phyloP scores from a whole-genome alignment of 192 early-diverging fungal species.

The Fimicolochytrium jonesii region DNA sequence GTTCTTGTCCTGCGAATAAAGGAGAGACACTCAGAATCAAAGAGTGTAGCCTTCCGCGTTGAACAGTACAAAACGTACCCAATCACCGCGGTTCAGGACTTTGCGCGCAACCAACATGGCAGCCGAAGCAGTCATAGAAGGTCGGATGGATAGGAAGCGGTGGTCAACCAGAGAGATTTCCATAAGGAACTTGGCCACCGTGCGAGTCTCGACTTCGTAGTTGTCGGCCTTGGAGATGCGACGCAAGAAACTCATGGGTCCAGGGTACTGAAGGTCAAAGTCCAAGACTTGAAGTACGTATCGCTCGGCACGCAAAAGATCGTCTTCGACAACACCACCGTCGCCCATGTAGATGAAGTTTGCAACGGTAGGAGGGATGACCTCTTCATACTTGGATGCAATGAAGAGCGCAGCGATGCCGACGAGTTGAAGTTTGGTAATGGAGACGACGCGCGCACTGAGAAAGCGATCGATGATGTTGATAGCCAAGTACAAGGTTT shows the following conservation, averaged over 20 bases:
- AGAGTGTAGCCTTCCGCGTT: background rate
- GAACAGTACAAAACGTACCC: slow-evolving; percentile 55
- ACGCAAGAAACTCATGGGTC: slow-evolving; percentile 88
- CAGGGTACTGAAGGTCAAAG: slow-evolving; percentile 85
- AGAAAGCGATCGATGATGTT: slow-evolving; percentile 97
- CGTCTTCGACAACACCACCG: slow-evolving; percentile 65
- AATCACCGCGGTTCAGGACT: slow-evolving; percentile 70
- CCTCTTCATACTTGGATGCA: slow-evolving; percentile 95
- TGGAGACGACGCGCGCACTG: slow-evolving; percentile 73
- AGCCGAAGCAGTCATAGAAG: slow-evolving; percentile 75
- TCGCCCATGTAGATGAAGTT: slow-evolving; percentile 88
- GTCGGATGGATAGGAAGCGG: slow-evolving; percentile 62
- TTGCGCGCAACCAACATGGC: slow-evolving; percentile 73
- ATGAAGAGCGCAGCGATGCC: slow-evolving; percentile 87
- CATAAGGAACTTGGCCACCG: slow-evolving; percentile 93
- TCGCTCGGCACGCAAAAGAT: slow-evolving; percentile 87
- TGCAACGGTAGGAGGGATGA: slow-evolving; percentile 71
- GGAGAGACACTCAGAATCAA: slow-evolving; percentile 17
- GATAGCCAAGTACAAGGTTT: slow-evolving; percentile 89
- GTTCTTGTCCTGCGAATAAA: slow-evolving; percentile 48
- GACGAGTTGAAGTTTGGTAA: slow-evolving; percentile 90
- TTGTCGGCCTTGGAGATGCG: slow-evolving; percentile 83
- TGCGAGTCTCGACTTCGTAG: slow-evolving; percentile 87
- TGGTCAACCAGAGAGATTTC: slow-evolving; percentile 89
- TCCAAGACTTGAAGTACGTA: slow-evolving; percentile 84